Conservation (phyloP, 2,329 filamentous ascomycete species). For the Cryphonectria nitschkei region DNA sequence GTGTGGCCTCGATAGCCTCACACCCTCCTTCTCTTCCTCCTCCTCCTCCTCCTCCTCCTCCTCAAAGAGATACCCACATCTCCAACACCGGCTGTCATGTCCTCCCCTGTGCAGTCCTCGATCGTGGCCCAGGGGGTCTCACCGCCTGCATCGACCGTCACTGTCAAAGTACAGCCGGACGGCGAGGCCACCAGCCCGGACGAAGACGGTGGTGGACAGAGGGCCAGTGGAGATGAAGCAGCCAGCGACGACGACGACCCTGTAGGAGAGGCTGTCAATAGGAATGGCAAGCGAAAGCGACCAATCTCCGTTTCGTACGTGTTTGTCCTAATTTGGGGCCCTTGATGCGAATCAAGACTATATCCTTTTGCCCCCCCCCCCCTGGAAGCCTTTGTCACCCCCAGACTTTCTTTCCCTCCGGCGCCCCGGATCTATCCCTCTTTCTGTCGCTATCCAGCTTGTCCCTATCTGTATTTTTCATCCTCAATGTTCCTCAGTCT, state of each 20-base stretch:
- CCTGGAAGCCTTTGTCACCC: background rate
- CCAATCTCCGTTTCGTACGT: slow-evolving; percentile 64
- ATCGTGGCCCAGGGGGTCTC: slow-evolving; percentile 16
- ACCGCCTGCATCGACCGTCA: slow-evolving; percentile 23
- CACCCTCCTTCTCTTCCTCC: background rate
- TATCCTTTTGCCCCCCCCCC: slow-evolving; percentile 26
- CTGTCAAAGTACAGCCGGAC: slow-evolving; percentile 23
- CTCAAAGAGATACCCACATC: background rate
- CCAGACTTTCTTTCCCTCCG: slow-evolving; percentile 7
- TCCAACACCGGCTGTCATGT: slow-evolving; percentile 7
- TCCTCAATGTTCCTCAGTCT: slow-evolving; percentile 12
- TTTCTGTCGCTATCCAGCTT: slow-evolving; percentile 16
- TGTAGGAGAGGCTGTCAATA: slow-evolving; percentile 44
- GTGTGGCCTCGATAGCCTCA: slow-evolving; percentile 1
- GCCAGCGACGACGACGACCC: slow-evolving; percentile 54
- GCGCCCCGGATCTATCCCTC: slow-evolving; percentile 8
- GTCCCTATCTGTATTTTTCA: slow-evolving; percentile 7
- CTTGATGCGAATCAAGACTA: slow-evolving; percentile 14
- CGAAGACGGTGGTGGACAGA: slow-evolving; percentile 23
- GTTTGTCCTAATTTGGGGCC: slow-evolving; percentile 13
- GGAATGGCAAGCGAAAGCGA: slow-evolving; percentile 61
- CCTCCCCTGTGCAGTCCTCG: slow-evolving; percentile 10
- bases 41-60: background rate
- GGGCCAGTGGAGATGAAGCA: slow-evolving; percentile 38
- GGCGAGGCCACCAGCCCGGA: slow-evolving; percentile 16